phyloP scores from a whole-genome alignment of 1,284 basidiomycete genomes.

The Schizopora paradoxa region DNA sequence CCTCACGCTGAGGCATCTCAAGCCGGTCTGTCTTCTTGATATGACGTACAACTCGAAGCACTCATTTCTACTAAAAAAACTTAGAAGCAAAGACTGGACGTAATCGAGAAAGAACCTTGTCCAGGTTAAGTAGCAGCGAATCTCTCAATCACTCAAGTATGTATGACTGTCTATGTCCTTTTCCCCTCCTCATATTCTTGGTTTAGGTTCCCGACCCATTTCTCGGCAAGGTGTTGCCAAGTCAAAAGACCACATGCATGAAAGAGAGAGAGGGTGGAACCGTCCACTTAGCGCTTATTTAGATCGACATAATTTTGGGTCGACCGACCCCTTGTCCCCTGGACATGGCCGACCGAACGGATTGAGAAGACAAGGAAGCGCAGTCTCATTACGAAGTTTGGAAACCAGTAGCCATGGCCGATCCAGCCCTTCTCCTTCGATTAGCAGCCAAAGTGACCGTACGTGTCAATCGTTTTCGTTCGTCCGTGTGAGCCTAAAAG shows the following conservation, averaged over 20 bases:
- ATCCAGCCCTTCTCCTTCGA: slow-evolving; percentile 1
- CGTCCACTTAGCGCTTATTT: slow-evolving; percentile 31
- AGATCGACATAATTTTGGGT: slow-evolving; percentile 6
- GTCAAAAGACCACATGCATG: slow-evolving; percentile 33
- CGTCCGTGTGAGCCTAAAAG: no score
- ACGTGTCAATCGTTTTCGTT: no score
- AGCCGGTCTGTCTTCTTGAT: no score
- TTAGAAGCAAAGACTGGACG: no score
- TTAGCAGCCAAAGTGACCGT: slow-evolving; percentile 3
- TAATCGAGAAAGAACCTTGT: no score
- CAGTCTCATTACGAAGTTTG: slow-evolving; percentile 6
- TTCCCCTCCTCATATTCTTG: background rate
- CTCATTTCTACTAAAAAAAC: no score
- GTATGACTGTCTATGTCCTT: no score
- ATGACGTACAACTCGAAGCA: no score
- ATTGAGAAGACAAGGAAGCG: slow-evolving; percentile 5
- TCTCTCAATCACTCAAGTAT: no score
- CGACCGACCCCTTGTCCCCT: slow-evolving; percentile 5
- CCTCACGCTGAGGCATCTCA: background rate
- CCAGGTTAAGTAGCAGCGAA: no score
- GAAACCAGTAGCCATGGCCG: slow-evolving; percentile 3
- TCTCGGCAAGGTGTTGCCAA: slow-evolving; percentile 24
- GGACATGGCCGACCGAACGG: slow-evolving; percentile 3
- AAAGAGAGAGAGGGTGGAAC: slow-evolving; percentile 54
- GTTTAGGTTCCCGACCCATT: slow-evolving; percentile 32